Conservation (phyloP, 148 eudicot species). For the Rhododendron henanense region DNA sequence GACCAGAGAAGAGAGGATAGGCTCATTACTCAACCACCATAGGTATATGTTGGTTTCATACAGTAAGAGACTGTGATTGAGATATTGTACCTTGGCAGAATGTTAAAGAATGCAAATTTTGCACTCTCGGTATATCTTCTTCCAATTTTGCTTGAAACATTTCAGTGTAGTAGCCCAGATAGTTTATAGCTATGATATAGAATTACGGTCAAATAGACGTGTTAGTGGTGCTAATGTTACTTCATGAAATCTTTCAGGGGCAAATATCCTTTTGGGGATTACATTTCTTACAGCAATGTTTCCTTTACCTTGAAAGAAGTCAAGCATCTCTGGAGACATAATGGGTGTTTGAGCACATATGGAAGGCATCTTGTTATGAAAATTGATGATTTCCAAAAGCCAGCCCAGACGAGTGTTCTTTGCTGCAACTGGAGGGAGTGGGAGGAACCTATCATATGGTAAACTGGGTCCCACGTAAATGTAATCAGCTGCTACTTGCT, state of each 20-base stretch:
- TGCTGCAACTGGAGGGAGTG: slow-evolving; percentile 83
- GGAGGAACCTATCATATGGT: slow-evolving; percentile 89
- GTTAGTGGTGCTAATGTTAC: slow-evolving; percentile 11
- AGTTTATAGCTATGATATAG: neutral
- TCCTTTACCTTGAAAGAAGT: slow-evolving; percentile 77
- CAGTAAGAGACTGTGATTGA: neutral
- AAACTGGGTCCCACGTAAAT: slow-evolving; percentile 10
- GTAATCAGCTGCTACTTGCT: neutral
- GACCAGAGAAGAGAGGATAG: too few relatives aligned
- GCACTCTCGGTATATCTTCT: neutral
- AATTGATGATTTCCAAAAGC: slow-evolving; percentile 79
- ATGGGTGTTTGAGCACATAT: slow-evolving; percentile 59
- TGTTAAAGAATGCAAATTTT: neutral
- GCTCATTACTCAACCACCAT: neutral
- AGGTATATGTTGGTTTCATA: neutral
- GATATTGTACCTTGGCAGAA: neutral
- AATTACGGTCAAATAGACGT: neutral
- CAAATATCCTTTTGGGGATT: slow-evolving; percentile 76
- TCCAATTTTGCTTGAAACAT: neutral
- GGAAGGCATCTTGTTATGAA: slow-evolving; percentile 62
- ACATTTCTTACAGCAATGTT: slow-evolving; percentile 55
- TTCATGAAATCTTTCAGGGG: slow-evolving; percentile 46
- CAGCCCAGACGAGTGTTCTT: slow-evolving; percentile 55
- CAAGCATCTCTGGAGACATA: slow-evolving; percentile 75
- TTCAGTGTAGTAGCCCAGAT: neutral